phyloP scores from a whole-genome alignment of 768 basidiomycete genomes.

The Suillus luteus region DNA sequence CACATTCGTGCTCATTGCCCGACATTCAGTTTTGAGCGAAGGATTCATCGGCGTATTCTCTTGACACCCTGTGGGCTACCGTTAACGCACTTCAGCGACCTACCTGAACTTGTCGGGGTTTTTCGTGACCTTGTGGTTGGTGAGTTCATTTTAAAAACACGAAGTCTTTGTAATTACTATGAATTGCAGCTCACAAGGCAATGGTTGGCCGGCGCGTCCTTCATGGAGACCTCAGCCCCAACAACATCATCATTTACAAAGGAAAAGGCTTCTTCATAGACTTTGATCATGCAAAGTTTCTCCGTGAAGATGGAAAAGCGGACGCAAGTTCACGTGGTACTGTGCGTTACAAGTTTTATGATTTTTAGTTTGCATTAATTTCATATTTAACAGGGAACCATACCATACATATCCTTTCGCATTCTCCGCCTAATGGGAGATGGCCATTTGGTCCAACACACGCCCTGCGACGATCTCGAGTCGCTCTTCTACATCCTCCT shows the following conservation, averaged over 20 bases:
- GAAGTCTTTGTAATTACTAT: not conserved
- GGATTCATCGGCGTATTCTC: not conserved
- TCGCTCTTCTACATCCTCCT: not conserved
- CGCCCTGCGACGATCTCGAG: too few species aligned
- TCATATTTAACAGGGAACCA: not conserved
- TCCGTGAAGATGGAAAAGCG: not conserved
- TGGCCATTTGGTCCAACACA: not conserved
- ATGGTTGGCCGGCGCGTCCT: not conserved
- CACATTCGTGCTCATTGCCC: not conserved
- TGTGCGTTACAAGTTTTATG: not conserved
- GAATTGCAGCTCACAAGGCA: not conserved
- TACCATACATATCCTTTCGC: not conserved
- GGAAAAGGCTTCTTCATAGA: too few species aligned
- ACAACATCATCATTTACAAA: too few species aligned
- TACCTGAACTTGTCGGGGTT: not conserved
- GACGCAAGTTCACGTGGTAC: not conserved
- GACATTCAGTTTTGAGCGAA: not conserved
- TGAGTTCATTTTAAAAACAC: not conserved
- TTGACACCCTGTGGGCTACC: not conserved
- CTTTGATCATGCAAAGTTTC: not conserved
- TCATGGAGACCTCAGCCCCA: too few species aligned
- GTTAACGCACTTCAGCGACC: not conserved
- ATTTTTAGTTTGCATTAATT: not conserved
- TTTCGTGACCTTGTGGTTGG: not conserved
- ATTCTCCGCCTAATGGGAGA: not conserved